Evolutionary conservation across 2,329 filamentous ascomycete species (phyloP).

Genomic region (Zasmidium angulare): DNA sequence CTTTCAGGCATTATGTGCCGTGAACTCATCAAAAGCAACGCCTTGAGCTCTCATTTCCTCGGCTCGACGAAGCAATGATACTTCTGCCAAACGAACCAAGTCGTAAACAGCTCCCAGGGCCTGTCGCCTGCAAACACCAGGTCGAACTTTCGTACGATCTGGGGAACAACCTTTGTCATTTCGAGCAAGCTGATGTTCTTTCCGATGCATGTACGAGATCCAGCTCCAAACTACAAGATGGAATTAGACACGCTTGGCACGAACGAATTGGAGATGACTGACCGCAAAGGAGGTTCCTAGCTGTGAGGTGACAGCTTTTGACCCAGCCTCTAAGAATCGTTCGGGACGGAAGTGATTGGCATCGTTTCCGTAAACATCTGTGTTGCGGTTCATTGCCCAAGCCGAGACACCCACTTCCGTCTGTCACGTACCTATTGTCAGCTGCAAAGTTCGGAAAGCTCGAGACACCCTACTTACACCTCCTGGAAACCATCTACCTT

Average conservation of each 20-base stretch:
- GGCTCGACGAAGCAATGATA: slow-evolving; percentile 9
- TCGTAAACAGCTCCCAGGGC: slow-evolving; percentile 9
- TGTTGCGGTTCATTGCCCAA: slow-evolving; percentile 40
- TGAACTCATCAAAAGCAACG: not conserved
- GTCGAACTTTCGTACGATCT: slow-evolving; percentile 29
- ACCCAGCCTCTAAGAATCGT: slow-evolving; percentile 41
- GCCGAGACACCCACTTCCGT: slow-evolving; percentile 11
- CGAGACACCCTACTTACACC: slow-evolving; percentile 14
- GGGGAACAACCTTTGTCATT: slow-evolving; percentile 31
- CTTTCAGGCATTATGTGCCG: not conserved
- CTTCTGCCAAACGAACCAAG: slow-evolving; percentile 13
- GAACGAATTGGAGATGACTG: not conserved
- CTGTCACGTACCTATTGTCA: not conserved
- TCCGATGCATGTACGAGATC: slow-evolving; percentile 37
- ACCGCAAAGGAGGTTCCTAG: slow-evolving; percentile 7
- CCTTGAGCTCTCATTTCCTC: too few relatives aligned
- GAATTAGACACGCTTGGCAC: slow-evolving; percentile 4
- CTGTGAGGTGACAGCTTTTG: not conserved
- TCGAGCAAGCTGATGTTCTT: slow-evolving; percentile 31
- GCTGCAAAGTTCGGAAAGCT: not conserved
- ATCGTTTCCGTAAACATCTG: slow-evolving; percentile 45
- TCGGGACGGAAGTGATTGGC: slow-evolving; percentile 46
- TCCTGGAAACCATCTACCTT: slow-evolving; percentile 35
- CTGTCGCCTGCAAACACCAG: not conserved
- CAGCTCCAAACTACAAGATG: slow-evolving; percentile 28